phyloP scores from a whole-genome alignment of 441 rosid genomes.

The Populus hybrid region DNA sequence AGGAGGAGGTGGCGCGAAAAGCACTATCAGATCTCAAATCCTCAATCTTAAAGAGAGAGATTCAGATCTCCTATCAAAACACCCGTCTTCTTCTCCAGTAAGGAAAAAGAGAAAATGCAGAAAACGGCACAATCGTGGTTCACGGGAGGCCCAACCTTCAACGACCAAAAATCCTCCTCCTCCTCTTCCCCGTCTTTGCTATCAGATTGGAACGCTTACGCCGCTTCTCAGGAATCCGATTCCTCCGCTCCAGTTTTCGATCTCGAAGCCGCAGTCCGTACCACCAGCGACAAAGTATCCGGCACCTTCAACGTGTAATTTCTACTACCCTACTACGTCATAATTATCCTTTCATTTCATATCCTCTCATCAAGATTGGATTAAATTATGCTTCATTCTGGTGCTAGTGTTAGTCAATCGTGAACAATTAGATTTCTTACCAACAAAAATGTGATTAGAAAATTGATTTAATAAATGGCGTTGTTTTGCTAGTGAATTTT shows the following conservation, averaged over 20 bases:
- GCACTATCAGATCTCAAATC: background rate
- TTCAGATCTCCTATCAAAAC: background rate
- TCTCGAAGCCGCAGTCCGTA: constrained; percentile 50
- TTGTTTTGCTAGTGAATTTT: background rate
- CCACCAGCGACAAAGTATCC: constrained; percentile 40
- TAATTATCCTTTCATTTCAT: background rate
- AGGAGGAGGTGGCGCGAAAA: constrained; percentile 8
- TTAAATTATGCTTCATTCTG: background rate
- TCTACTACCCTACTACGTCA: background rate
- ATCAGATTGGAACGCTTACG: constrained; percentile 56
- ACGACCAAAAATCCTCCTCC: constrained; percentile 16
- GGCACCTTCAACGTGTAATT: constrained; percentile 45
- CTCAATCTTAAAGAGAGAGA: background rate
- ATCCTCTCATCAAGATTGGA: background rate
- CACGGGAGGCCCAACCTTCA: constrained; percentile 39
- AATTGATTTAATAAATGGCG: background rate
- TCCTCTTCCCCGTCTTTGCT: constrained; percentile 32
- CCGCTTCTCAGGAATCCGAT: constrained; percentile 43
- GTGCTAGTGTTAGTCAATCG: background rate
- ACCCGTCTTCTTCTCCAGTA: background rate
- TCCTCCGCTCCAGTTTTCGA: constrained; percentile 37
- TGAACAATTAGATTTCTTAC: background rate
- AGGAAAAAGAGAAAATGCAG: constrained; percentile 30
- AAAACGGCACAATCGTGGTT: constrained; percentile 62
- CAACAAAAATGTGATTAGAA: background rate